A percentile compares a stretch with the other conserved stretches of the same genome.
Conservation (phyloP, 345 rosid species). For the Draba incana region DNA sequence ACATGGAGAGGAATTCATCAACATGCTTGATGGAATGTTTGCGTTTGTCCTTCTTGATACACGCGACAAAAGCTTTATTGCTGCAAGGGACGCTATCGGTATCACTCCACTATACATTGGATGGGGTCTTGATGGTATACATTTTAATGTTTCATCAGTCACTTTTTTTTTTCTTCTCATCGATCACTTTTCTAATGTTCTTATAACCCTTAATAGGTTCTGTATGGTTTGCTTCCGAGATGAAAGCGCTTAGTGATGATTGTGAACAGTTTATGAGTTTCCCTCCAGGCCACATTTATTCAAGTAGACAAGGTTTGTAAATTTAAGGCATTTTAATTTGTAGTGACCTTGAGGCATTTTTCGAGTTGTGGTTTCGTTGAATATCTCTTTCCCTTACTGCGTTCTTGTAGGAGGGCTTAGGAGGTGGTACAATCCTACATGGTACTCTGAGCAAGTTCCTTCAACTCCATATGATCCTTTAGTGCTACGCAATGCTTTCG, state of each 20-base stretch:
- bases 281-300: slow-evolving; percentile 78
- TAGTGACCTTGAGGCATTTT: neutral
- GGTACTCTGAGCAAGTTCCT: slow-evolving; percentile 71
- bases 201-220: slow-evolving; percentile 57
- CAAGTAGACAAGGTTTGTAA: slow-evolving; percentile 76
- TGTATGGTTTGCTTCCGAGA: slow-evolving; percentile 86
- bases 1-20: slow-evolving; percentile 72
- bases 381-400: neutral
- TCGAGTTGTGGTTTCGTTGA: neutral
- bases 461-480: slow-evolving; percentile 68
- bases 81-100: slow-evolving; percentile 80
- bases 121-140: slow-evolving; percentile 81
- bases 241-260: slow-evolving; percentile 88
- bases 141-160: too few species aligned
- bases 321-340: neutral
- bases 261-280: slow-evolving; percentile 75
- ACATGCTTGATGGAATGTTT: slow-evolving; percentile 88
- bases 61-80: slow-evolving; percentile 73
- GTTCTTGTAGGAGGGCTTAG: slow-evolving; percentile 59
- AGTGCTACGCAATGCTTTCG: slow-evolving; percentile 60
- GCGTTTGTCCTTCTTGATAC: slow-evolving; percentile 80
- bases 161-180: neutral
- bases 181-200: neutral
- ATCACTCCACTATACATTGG: slow-evolving; percentile 77
- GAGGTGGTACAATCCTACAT: slow-evolving; percentile 80